Conservation (phyloP, 2,329 filamentous ascomycete species). For the Epichloe coenophiala region DNA sequence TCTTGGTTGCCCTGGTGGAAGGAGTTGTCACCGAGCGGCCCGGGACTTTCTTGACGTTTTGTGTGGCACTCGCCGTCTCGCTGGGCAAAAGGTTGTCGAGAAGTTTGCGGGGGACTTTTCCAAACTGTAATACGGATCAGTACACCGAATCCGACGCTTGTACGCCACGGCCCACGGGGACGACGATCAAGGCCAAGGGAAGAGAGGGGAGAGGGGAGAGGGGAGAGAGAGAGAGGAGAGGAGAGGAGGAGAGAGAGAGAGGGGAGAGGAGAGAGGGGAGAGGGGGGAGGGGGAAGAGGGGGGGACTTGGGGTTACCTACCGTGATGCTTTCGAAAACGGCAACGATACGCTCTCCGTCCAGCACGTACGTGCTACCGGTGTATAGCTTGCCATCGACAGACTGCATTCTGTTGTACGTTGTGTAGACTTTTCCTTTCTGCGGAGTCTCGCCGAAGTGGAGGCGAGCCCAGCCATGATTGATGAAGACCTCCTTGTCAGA, state of each 20-base stretch:
- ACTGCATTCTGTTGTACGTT: slow-evolving; percentile 44
- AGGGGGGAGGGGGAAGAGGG: no score
- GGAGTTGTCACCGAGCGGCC: no score
- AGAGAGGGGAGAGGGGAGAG: no score
- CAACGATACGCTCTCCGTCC: slow-evolving; percentile 35
- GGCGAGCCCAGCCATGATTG: slow-evolving; percentile 44
- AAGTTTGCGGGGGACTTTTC: no score
- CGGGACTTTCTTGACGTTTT: no score
- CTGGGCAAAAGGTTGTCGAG: no score
- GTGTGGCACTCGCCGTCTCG: no score
- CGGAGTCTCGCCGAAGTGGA: background rate
- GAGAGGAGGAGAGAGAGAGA: no score
- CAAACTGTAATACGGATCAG: background rate
- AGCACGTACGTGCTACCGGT: slow-evolving; percentile 43
- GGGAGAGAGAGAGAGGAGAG: no score
- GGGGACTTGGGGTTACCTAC: background rate
- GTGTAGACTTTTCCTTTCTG: slow-evolving; percentile 22
- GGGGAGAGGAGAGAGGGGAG: no score
- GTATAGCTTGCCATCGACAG: slow-evolving; percentile 28
- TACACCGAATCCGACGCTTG: background rate
- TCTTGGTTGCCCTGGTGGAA: no score
- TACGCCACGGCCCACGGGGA: background rate
- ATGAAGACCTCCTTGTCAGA: slow-evolving; percentile 30
- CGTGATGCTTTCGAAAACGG: slow-evolving; percentile 37
- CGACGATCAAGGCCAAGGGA: no score